Base-by-base conservation (phyloP, 306 rosid genomes). In the Crotalaria pallida region DNA sequence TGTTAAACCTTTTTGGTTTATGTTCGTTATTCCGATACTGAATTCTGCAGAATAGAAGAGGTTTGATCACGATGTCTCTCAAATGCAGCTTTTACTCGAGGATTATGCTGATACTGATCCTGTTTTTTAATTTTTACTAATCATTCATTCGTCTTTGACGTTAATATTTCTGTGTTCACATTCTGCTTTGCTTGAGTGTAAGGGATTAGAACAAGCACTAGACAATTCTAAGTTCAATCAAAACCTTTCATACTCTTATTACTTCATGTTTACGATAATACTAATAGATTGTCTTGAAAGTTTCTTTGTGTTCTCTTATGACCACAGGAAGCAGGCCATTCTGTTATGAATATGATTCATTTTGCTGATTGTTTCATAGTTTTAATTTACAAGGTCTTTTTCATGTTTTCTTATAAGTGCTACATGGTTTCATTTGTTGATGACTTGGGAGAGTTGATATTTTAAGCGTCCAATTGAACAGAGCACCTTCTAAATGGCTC, bases 41-140 rank as follows among this genome's bases (percentile, higher is more conserved):
- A 70, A 61, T 67, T 77, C 31, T 59, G 74, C 67, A 50, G 31
- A 5, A 55, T 81, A 66, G 75, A 50, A n/a, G 24, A 26, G 72
- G 48, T 74, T 23, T 24, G 12, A 53, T 71, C 8, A 31, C 6
- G 48, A 58, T 73, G 34, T 34, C 68, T 50, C 19, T 16, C 56
- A 3, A 23, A 68, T 31, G 45, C 57, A 6, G 72, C 40, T 71
- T 65, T 76, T 19, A 49, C 38, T 66, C 34, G 67, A 75, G 48
- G 69, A 75, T 2, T 50, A 56, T 53, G 45, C 48, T 10, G 10
- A 45, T 57, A 52, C 47, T 49, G 38, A 57, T 26, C 4, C 4
- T 26, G 2, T 1, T 21, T 43, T 22, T 41, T 75, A n/a, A n/a
- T 47, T 58, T 67, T 40, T 45, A 50, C 21, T 58, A 26, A 52